Evolutionary conservation across 1,139 yeast genomes (phyloP), one percentile per base, ranked within the genome.

Genomic region (Magnusiomyces paraingens): DNA sequence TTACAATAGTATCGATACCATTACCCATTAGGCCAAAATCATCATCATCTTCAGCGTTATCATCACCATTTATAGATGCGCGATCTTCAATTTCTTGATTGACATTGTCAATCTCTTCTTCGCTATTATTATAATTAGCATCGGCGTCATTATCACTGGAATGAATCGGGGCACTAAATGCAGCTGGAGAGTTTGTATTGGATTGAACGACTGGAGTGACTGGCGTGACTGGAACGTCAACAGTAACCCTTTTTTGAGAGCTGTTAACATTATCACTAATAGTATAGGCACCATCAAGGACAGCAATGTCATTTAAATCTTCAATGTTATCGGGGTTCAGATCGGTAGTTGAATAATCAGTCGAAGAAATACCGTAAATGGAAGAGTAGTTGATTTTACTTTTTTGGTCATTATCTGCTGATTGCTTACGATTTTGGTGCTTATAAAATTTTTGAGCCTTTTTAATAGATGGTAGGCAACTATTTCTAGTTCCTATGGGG

Each of bases 41-140:
- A 17, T 38, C 52, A 14, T 38, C 52, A 14, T 52, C 56, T 18
- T 21, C 35, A 17, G 20, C 47, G 22, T 50, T 54, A 22, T 40
- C 46, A 29, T 47, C 52, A 18, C 32, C 46, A 14, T 43, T 38
- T 26, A 26, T 8, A 4, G 32, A 26, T 26, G 8, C 32, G 8
- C 8, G 32, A 26, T 26, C 32, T 8, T 26, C 8, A 17, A n/a
- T 38, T n/a, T 38, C 41, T n/a, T 38, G 11, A 38, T 10, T 17
- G 15, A 5, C 18, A n/a, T 38, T 17, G 41, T 38, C 4, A 17
- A 5, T 17, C 5, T 35, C 38, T 35, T 35, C 38, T 35, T 11
- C 12, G 14, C 12, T 35, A 35, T 35, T 35, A 11, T 35, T 14
- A 35, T 11, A 35, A 35, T 35, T 14, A 35, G 38, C 11, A 14